Conservation (phyloP, 768 basidiomycete genomes). For the Pholiota microspora region DNA sequence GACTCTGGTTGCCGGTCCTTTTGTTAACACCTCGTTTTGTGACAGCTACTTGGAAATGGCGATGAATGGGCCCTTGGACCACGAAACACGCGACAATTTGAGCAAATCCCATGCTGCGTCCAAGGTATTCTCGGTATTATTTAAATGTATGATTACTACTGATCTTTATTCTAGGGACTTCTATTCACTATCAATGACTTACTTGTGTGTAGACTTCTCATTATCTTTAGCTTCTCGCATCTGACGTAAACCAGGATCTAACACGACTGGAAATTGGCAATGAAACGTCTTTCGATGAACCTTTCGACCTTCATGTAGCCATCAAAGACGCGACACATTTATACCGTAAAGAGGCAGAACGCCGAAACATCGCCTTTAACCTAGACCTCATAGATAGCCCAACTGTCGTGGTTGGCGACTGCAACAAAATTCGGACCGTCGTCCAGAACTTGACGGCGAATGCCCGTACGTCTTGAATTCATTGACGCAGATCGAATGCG, state of each 20-base stretch:
- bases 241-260: slow-evolving; percentile 47
- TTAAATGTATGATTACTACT: neutral
- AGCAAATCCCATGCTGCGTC: slow-evolving; percentile 73
- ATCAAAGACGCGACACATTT: slow-evolving; percentile 62
- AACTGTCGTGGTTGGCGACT: slow-evolving; percentile 65
- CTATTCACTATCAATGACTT: slow-evolving; percentile 85
- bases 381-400: slow-evolving; percentile 56
- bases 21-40: neutral
- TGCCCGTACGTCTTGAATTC: slow-evolving; percentile 43
- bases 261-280: slow-evolving; percentile 75
- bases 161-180: slow-evolving; percentile 42
- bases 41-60: slow-evolving; percentile 76
- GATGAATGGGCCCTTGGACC: slow-evolving; percentile 69
- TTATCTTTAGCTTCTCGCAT: neutral
- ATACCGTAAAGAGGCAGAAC: slow-evolving; percentile 64
- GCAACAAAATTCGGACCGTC: slow-evolving; percentile 71
- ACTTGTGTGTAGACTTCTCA: slow-evolving; percentile 36
- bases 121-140: slow-evolving; percentile 43
- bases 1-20: neutral
- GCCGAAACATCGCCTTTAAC: slow-evolving; percentile 57
- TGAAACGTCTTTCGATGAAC: slow-evolving; percentile 74
- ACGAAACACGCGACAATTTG: slow-evolving; percentile 73
- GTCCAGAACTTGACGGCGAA: slow-evolving; percentile 80
- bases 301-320: slow-evolving; percentile 61
- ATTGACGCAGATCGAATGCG: neutral